Evolutionary conservation across 1,139 yeast species (phyloP), one percentile per base, ranked within the genome.

Genomic region (Saccharomycopsis hybrid): DNA sequence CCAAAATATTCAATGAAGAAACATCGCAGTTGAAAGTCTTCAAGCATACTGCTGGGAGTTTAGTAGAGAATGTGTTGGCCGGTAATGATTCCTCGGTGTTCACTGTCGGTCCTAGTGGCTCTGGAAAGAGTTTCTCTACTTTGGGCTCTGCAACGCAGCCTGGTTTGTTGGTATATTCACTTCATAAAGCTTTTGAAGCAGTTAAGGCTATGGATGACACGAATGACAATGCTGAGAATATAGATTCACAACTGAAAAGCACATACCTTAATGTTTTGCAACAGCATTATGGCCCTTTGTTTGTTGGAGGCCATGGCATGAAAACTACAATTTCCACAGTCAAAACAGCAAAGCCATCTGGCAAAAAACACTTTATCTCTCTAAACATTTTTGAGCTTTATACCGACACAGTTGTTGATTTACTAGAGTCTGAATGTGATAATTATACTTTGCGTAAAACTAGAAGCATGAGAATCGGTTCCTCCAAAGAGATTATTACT

Each of bases 51-150:
- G 51, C 50, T n/a, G 43, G 35, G 4, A 3, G 24, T 3, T 42
- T 52, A 37, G 50, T 52, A 4, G 38, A 40, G 8, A 49, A 48
- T 25, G 52, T 52, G 11, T 39, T 52, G 38, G 24, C 38, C 4
- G 69, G 68, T 4, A 62, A 64, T n/a, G 79, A 76, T 55, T 65
- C 73, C 25, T 59, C 71, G n/a, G 56, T 75, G 28, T 71, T 76
- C 55, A 69, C 78, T 0, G 59, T 76, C 58, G 81, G 81, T 0
- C 75, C 80, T 25, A 71, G 78, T 1, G 76, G 76, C 35, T 69
- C 77, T 7, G 80, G 80, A 4, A 75, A 76, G 52, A 62, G 66
- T 9, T 65, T 60, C 50, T 59, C 72, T 0, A 56, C 68, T 7
- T 62, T 67, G 51, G 70, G 69, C 32, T 53, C 39, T 25, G 43